Evolutionary conservation across 371 early-diverging fungal species (phyloP), one percentile per base, ranked within the genome.

Genomic region (Paraphysoderma sedebokerense): DNA sequence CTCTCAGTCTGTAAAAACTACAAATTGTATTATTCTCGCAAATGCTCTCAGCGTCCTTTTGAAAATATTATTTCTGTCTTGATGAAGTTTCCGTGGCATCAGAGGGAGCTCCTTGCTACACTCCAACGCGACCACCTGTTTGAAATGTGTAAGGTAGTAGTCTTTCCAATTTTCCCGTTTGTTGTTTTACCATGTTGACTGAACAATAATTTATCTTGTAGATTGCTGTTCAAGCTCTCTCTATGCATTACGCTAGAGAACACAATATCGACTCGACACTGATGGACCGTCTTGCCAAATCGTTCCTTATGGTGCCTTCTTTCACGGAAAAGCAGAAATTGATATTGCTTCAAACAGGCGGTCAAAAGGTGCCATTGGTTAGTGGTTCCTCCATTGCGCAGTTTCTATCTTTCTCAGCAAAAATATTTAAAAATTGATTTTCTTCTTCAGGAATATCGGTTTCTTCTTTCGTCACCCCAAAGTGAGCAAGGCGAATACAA

Each of bases 81-180:
- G 28, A 54, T 70, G 29, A 81, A 85, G 51, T 74, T 82, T 32
- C 81, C 83, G 2, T 85, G 83, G 82, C 76, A 81, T 49, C 71
- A 74, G 51, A 60, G 68, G 0, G 58, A 76, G 31, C 62, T 72
- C 3, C 66, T 82, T 19, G 58, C 74, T 0, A 74, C 72, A 0
- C 56, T 79, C 40, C 85, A 84, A 47, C 63, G 83, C 28, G 83
- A 84, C 41, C 82, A 81, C 56, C 62, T 84, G 26, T 84, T 76
- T 54, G 85, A 84, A 53, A 73, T 82, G 63, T 49, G 78, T 6
- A 82, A 82, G 9, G 38, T 71, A 40, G 62, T 68, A n/a, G 61
- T 75, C 22, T 81, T 81, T 53, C 68, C 79, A 0, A 62, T 82
- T 1, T 61, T 66, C 38, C 52, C 57, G 11, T 79, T 77, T 41